Evolutionary conservation across 129 eudicot species (phyloP), one percentile per base, ranked within the genome.

Genomic region (Saposhnikovia divaricata): DNA sequence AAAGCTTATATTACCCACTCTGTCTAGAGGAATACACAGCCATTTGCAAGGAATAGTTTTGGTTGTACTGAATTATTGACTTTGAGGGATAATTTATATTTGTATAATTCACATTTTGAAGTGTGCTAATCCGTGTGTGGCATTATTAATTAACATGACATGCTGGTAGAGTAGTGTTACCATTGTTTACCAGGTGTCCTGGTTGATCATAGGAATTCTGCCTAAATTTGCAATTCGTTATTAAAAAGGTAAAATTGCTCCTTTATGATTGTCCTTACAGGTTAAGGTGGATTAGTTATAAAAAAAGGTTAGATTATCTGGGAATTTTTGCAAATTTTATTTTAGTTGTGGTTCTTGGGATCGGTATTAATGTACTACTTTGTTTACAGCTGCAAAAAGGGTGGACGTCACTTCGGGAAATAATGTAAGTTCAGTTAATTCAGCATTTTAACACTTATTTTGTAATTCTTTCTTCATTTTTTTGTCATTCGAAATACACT

Each of bases 301-400:
- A n/a, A 25, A 55, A 23, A 23, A 19, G 28, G 77, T 42, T 44
- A 21, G 28, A 40, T 66, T 66, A 31, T 66, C 25, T 25, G 1
- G 38, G 57, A 45, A 14, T 45, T 14, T 74, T 51, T 46, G 77
- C 61, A 27, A 13, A 25, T 59, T 81, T 66, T 15, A 18, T 14
- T 1, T 46, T 53, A 34, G 31, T 61, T 66, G 21, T 18, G 9
- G 9, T 39, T 27, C 43, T 59, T 78, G 59, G 8, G 53, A 74
- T 63, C 40, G 9, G 15, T 38, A 74, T 68, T 75, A 57, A 59
- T 69, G 23, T n/a, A 13, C 47, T 61, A 2, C n/a, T 79, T 72
- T 45, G 48, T 71, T 76, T 82, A 57, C 97, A 92, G 97, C 97
- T 80, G 77, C 76, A 61, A 90, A 85, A 80, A 89, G 87, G 84